Conservation (phyloP, 148 eudicot genomes). For the Vaccinium darrowii region DNA sequence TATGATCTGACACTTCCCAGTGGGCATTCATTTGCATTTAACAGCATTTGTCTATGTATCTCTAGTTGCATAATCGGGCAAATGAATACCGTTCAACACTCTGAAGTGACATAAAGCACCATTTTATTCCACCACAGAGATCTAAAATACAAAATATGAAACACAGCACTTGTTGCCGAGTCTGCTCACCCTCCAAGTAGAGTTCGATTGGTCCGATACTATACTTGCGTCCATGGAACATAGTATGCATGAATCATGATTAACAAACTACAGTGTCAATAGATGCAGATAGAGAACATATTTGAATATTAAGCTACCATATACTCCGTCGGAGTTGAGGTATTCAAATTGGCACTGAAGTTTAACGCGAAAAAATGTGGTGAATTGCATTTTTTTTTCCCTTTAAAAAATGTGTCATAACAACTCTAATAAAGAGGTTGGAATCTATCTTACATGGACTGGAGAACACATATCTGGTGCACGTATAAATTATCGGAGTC, state of each 20-base stretch:
- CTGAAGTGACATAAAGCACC: not conserved
- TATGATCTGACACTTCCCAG: not conserved
- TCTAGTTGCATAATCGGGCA: not conserved
- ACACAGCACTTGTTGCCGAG: not conserved
- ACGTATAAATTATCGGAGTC: too few species aligned
- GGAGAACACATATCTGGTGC: not conserved
- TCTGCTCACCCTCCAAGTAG: not conserved
- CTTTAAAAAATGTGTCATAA: not conserved
- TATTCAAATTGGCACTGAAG: not conserved
- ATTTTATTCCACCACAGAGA: not conserved
- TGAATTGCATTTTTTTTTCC: not conserved
- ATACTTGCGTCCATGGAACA: not conserved
- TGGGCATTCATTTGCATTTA: not conserved
- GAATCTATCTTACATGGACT: too few species aligned
- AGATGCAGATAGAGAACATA: not conserved
- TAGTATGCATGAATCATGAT: not conserved
- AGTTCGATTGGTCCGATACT: not conserved
- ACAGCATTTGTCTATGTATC: not conserved
- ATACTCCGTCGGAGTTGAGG: not conserved
- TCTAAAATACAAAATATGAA: not conserved
- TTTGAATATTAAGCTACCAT: not conserved
- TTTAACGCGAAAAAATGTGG: not conserved
- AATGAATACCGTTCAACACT: not conserved
- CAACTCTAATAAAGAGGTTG: not conserved
- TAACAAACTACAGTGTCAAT: not conserved